A percentile compares a stretch with the other conserved stretches of the same genome.
Conservation (phyloP, 139 green algal species). For the Zygnema circumcarinatum region DNA sequence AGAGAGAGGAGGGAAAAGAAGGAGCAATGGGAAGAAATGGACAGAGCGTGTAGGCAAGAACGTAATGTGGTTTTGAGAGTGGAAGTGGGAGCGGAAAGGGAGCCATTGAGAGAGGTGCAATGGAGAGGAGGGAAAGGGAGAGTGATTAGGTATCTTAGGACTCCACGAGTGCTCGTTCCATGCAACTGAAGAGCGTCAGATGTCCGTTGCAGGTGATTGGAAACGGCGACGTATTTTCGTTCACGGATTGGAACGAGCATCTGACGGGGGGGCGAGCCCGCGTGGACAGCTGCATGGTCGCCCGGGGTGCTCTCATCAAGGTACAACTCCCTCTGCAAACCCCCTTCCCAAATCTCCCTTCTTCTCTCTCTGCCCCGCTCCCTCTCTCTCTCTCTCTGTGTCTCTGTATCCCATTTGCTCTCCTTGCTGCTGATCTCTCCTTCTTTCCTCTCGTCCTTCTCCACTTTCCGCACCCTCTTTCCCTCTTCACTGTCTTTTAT, state of each 20-base stretch:
- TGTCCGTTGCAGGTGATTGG: conserved; percentile 80
- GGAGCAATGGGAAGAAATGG: too few species aligned
- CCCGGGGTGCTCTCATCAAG: conserved; percentile 93
- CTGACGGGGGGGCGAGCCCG: conserved; percentile 12
- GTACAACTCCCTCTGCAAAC: neutral
- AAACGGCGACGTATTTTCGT: conserved; percentile 91
- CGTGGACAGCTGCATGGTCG: conserved; percentile 87
- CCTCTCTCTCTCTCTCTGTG: conserved; percentile 14
- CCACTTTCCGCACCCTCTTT: neutral
- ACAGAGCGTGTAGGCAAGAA: too few species aligned
- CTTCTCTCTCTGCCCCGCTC: neutral
- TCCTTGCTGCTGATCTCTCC: neutral
- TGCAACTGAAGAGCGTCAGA: too few species aligned
- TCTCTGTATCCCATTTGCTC: neutral
- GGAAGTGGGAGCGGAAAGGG: too few species aligned
- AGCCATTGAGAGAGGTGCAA: too few species aligned
- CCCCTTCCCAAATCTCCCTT: neutral
- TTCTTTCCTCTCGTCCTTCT: neutral
- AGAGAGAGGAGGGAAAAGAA: too few species aligned
- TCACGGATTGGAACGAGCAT: conserved; percentile 76
- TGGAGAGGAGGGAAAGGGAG: too few species aligned
- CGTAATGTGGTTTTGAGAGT: too few species aligned
- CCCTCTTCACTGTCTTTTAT: neutral
- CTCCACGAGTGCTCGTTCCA: too few species aligned
- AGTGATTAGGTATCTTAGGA: too few species aligned